Base-by-base conservation (phyloP, 352 stramenopile species). In the Globisporangium nunn region DNA sequence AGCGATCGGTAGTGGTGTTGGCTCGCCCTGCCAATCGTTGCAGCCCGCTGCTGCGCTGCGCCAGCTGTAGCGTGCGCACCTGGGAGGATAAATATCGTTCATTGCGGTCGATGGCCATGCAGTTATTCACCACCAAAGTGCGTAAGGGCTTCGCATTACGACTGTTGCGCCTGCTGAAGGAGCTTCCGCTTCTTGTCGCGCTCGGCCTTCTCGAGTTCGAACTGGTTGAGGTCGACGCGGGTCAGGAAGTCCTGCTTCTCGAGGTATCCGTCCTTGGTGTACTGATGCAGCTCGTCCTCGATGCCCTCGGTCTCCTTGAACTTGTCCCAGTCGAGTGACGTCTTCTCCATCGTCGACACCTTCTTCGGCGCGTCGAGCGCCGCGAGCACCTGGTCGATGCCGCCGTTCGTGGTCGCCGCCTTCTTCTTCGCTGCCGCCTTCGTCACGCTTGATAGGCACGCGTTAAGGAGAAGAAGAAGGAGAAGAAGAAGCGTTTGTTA, bases 161-260 rank as follows among this genome's bases (percentile, higher is more conserved):
- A 11, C 23, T 35, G 30, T 11, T 56, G 46, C 44, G 65, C 51
- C 18, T 75, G 63, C 59, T 81, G 71, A 51, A 81, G 74, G 7
- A 74, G 60, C 57, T 78, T 81, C 50, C 78, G 81, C 50, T 88
- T 71, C 37, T 80, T 81, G 45, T 96, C 88, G 4, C 88, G 80
- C 56, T 93, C 85, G 2, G 85, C 81, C 54, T 93, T 94, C 50
- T 96, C 88, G 15, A 95, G 81, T 61, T 97, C 88, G 52, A 96
- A 97, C 46, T 85, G 81, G 33, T 93, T 92, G 44, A 79, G 59
- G 59, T 97, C 88, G 23, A 97, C 69, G 23, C 88, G 83, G 52
- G 92, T 73, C 45, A 98, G 77, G 70, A 98, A 98, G 62, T 98
- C 88, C 59, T 98, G 91, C 66, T 98, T 98, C 56, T 97, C 93